Conservation (phyloP, 305 asterid species). For the Coffea humblotiana region DNA sequence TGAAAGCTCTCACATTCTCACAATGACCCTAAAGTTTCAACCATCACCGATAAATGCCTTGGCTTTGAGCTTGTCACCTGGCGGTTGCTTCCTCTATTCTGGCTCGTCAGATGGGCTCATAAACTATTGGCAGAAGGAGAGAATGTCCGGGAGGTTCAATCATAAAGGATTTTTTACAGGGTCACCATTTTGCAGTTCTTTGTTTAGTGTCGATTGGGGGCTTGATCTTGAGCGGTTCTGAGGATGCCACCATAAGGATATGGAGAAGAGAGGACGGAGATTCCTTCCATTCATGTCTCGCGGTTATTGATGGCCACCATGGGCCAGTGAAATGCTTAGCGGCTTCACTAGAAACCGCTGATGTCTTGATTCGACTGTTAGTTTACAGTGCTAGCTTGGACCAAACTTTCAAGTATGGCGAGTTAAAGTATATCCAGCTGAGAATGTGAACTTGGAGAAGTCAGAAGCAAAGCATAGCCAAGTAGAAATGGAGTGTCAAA, state of each 20-base stretch:
- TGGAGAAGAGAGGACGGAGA: slow-evolving; percentile 70
- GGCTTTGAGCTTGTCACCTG: slow-evolving; percentile 36
- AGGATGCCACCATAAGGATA: slow-evolving; percentile 69
- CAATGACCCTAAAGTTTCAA: slow-evolving; percentile 62
- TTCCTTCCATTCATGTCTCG: slow-evolving; percentile 55
- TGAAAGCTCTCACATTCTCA: slow-evolving; percentile 61
- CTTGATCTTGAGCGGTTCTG: slow-evolving; percentile 67
- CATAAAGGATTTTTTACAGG: slow-evolving; percentile 69
- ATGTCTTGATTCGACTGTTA: slow-evolving; percentile 36
- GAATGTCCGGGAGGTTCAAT: slow-evolving; percentile 62
- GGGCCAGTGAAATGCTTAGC: slow-evolving; percentile 73
- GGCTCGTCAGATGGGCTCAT: slow-evolving; percentile 76
- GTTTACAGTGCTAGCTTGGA: slow-evolving; percentile 73
- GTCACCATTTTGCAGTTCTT: slow-evolving; percentile 66
- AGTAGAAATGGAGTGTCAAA: slow-evolving; percentile 32
- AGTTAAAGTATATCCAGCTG: slow-evolving; percentile 49
- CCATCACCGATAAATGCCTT: slow-evolving; percentile 63
- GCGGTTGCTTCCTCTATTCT: slow-evolving; percentile 52
- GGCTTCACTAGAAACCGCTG: slow-evolving; percentile 50
- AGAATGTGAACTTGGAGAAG: slow-evolving; percentile 37
- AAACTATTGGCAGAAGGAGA: slow-evolving; percentile 75
- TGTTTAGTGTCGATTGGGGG: slow-evolving; percentile 58
- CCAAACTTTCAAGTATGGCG: slow-evolving; percentile 75
- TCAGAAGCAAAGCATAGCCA: slow-evolving; percentile 25
- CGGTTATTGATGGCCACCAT: slow-evolving; percentile 74